phyloP scores from a whole-genome alignment of 2,329 filamentous ascomycete genomes.

The Fusarium albosuccineum region DNA sequence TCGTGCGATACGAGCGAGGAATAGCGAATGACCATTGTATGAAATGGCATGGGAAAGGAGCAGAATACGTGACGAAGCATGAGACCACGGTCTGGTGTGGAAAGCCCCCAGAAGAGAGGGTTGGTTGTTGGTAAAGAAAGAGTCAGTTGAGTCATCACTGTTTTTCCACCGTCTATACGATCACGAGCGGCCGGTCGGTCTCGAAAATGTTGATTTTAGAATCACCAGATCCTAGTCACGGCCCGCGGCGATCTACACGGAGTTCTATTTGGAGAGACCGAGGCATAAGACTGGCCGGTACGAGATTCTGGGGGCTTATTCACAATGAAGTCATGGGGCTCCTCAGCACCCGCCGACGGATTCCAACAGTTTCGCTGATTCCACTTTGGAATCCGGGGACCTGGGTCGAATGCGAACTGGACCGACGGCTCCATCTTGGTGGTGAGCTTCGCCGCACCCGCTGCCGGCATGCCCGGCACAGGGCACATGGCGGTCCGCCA shows the following conservation, averaged over 20 bases:
- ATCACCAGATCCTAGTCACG: slow-evolving; percentile 21
- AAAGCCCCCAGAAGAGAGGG: slow-evolving; percentile 28
- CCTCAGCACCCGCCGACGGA: slow-evolving; percentile 18
- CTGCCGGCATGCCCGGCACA: slow-evolving; percentile 40
- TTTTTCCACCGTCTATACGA: slow-evolving; percentile 11
- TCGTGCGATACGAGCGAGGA: slow-evolving; percentile 12
- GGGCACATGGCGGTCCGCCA: slow-evolving; percentile 34
- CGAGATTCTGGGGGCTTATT: slow-evolving; percentile 18
- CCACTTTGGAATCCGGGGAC: slow-evolving; percentile 29
- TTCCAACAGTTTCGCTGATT: slow-evolving; percentile 32
- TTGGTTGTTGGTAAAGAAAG: slow-evolving; percentile 6
- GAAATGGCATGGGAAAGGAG: slow-evolving; percentile 19
- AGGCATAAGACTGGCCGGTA: slow-evolving; percentile 9
- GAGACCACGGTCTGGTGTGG: slow-evolving; percentile 11
- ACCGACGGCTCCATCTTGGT: slow-evolving; percentile 26
- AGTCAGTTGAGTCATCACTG: slow-evolving; percentile 35
- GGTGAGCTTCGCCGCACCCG: slow-evolving; percentile 34
- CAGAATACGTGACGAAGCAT: slow-evolving; percentile 13
- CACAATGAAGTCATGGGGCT: slow-evolving; percentile 40
- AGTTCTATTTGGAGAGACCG: slow-evolving; percentile 33
- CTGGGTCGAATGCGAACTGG: slow-evolving; percentile 27
- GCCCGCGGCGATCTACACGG: slow-evolving; percentile 11
- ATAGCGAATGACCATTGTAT: slow-evolving; percentile 3
- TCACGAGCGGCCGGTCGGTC: neutral
- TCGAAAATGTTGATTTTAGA: slow-evolving; percentile 18